Conservation (phyloP, 257 asterid genomes). For the Nicotiana obtusifolia region DNA sequence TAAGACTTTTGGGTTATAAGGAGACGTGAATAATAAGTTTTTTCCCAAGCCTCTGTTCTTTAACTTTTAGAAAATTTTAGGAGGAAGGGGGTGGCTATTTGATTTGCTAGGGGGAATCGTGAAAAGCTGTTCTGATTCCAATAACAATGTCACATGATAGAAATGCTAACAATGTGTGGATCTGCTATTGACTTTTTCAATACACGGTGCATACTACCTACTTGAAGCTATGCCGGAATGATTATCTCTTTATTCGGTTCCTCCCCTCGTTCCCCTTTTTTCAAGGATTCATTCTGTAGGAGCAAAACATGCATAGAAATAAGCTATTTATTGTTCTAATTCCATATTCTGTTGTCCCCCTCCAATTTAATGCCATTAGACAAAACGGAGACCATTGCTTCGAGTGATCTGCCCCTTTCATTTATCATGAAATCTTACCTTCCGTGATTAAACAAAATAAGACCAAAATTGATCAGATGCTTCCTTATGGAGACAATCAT, state of each 20-base stretch:
- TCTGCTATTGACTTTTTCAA: background rate
- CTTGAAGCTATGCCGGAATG: background rate
- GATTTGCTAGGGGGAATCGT: background rate
- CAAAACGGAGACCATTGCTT: background rate
- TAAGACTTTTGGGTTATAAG: background rate
- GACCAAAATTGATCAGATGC: background rate
- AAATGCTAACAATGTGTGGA: background rate
- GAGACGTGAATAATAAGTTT: background rate
- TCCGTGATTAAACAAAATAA: background rate
- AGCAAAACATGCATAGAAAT: background rate
- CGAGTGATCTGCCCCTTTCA: background rate
- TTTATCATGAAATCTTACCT: background rate
- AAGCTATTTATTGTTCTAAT: background rate
- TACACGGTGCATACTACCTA: background rate
- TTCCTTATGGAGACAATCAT: background rate
- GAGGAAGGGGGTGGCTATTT: background rate
- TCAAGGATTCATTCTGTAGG: background rate
- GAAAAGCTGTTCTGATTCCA: background rate
- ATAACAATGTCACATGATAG: background rate
- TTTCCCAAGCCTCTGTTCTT: background rate
- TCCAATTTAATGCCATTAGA: background rate
- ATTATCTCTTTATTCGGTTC: background rate
- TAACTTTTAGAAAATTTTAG: background rate
- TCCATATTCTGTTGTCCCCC: background rate
- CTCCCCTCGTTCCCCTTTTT: background rate